A percentile compares a stretch with the other conserved stretches of the same genome.
Conservation (phyloP, 2,329 filamentous ascomycete species). For the Cadophora gregata region DNA sequence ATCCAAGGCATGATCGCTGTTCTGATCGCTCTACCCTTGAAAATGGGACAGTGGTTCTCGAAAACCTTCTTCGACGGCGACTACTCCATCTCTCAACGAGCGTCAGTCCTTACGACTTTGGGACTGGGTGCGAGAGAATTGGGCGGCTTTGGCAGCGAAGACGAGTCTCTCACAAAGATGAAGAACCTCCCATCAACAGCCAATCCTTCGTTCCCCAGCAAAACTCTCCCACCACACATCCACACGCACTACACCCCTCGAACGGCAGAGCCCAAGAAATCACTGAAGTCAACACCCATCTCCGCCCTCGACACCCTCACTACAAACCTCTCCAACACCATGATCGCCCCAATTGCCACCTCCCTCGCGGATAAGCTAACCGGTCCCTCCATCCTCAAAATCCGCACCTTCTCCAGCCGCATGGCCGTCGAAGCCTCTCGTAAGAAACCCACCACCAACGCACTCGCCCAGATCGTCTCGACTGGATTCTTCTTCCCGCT, state of each 20-base stretch:
- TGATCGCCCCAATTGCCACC: slow-evolving; percentile 83
- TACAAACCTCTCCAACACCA: slow-evolving; percentile 68
- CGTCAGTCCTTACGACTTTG: slow-evolving; percentile 79
- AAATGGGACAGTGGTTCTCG: slow-evolving; percentile 84
- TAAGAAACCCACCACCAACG: slow-evolving; percentile 71
- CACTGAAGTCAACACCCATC: slow-evolving; percentile 18
- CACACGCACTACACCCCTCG: slow-evolving; percentile 70
- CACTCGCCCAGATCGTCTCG: slow-evolving; percentile 76
- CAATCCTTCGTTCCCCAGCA: slow-evolving; percentile 72
- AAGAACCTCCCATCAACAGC: slow-evolving; percentile 38
- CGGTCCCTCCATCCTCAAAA: slow-evolving; percentile 84
- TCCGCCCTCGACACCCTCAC: slow-evolving; percentile 68
- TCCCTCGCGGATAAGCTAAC: slow-evolving; percentile 79
- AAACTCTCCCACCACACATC: slow-evolving; percentile 74
- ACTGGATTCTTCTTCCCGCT: slow-evolving; percentile 86
- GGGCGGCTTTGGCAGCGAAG: slow-evolving; percentile 69
- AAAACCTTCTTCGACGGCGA: slow-evolving; percentile 90
- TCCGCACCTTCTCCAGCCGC: slow-evolving; percentile 85
- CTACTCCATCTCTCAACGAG: slow-evolving; percentile 85
- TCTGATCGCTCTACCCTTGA: slow-evolving; percentile 74
- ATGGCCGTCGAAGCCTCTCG: slow-evolving; percentile 67
- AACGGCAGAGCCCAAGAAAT: slow-evolving; percentile 41
- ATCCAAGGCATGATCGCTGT: slow-evolving; percentile 84
- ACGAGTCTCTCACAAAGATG: slow-evolving; percentile 42
- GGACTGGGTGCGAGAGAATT: slow-evolving; percentile 85